phyloP scores from a whole-genome alignment of 352 stramenopile species.

The Peronosclerospora sorghi region DNA sequence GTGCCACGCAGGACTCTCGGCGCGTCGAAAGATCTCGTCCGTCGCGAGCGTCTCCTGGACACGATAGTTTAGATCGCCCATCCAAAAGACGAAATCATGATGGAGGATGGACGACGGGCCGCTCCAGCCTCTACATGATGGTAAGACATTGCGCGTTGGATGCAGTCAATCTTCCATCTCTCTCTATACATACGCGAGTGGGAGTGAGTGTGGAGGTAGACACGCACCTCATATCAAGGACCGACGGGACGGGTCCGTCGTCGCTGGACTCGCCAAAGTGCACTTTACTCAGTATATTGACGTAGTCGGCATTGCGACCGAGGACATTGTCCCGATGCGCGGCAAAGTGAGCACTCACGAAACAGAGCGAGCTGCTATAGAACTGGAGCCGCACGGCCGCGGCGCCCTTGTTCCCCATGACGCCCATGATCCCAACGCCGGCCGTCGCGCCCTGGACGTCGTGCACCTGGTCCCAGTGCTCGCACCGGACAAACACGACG shows the following conservation, averaged over 20 bases:
- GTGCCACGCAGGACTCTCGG: slow-evolving; percentile 27
- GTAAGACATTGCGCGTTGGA: too few species aligned
- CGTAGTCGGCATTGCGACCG: slow-evolving; percentile 95
- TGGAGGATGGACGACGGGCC: slow-evolving; percentile 82
- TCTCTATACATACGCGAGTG: too few species aligned
- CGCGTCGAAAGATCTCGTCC: slow-evolving; percentile 61
- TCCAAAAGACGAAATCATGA: slow-evolving; percentile 99
- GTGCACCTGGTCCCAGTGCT: slow-evolving; percentile 65
- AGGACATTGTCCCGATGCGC: slow-evolving; percentile 96
- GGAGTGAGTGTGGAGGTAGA: too few species aligned
- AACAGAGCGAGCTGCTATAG: slow-evolving; percentile 97
- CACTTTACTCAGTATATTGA: slow-evolving; percentile 95
- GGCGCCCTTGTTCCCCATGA: slow-evolving; percentile 99
- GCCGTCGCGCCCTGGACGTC: slow-evolving; percentile 87
- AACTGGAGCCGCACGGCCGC: slow-evolving; percentile 92
- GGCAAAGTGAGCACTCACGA: slow-evolving; percentile 97
- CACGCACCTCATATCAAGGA: slow-evolving; percentile 24
- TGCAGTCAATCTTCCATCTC: too few species aligned
- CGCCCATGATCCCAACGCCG: slow-evolving; percentile 96
- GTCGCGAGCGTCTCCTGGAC: slow-evolving; percentile 70
- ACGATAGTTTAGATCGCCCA: slow-evolving; percentile 88
- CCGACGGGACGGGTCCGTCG: slow-evolving; percentile 4
- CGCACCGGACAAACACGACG: slow-evolving; percentile 89
- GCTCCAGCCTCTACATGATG: slow-evolving; percentile 27
- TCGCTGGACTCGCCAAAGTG: slow-evolving; percentile 74